Base-by-base conservation (phyloP, 768 basidiomycete species). In the Trametes punicea region DNA sequence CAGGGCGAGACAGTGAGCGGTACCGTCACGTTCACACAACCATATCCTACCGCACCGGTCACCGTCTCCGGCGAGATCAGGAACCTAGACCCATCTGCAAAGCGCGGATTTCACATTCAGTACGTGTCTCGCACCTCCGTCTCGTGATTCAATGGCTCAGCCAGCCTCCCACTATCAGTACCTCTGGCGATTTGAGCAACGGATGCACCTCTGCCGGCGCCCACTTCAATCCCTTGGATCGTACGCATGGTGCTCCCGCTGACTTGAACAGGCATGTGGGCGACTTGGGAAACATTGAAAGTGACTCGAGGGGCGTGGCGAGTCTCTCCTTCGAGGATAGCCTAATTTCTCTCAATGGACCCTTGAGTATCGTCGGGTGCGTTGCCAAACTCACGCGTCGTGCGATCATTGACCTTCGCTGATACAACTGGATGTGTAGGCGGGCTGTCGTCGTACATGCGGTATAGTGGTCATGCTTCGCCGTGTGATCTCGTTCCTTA, bases 51-150 rank as follows among this genome's bases (percentile, higher is more conserved):
- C 51, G 78, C 76, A 2, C 78, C 82, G 23, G 85, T 89, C 46
- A 80, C 72, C 13, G 71, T 93, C 36, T 79, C 78, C 9, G 88
- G 88, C 25, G 75, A 80, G 49, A 73, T 93, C 59, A 75, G 71
- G 54, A 80, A 79, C 57, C 77, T 93, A 41, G 78, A 81, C 59
- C 74, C 83, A 4, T 76, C 76, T 46, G 75, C 84, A 4, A 66
- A 75, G 56, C 80, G 84, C 31, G 91, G 91, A 5, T 89, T 92
- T 74, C 91, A 93, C 71, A 73, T 93, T 54, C 90, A 93, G 88
- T 89, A 61, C 55, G 85, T 74, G 3, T 29, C 15, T 20, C 5
- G 18, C 2, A 1, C 29, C 21, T 34, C 26, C 30, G 13, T 3
- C 8, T 5, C 25, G 26, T 15, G 15, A 29, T 29, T 25, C 26